Base-by-base conservation (phyloP, 257 asterid genomes). In the Petrea volubilis region DNA sequence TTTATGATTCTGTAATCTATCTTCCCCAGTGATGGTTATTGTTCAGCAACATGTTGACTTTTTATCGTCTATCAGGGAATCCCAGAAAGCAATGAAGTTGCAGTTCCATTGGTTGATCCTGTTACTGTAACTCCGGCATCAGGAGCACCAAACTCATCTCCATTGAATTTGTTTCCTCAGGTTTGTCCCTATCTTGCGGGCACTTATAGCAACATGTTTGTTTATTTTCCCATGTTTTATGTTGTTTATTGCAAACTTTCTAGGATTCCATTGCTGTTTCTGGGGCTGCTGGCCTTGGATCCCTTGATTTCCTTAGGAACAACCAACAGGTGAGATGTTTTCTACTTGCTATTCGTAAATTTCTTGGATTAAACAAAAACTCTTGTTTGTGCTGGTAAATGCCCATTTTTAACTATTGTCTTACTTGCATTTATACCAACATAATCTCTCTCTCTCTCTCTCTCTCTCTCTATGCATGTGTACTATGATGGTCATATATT, bases 101-200 rank as follows among this genome's bases (percentile, higher is more conserved):
- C 82, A 24, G 84, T 78, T 66, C 89, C 93, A 14, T 64, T 83
- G 51, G 76, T 69, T 46, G 70, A 72, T 77, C 65, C 86, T 43
- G 76, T 69, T 74, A 72, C 88, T 82, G 91, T 77, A 66, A 68
- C 82, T 51, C 82, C 86, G 57, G 80, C 81, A 71, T 81, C 90
- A 44, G 91, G 89, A 72, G 92, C 79, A 69, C 96, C 96, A 20
- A 92, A 92, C 76, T 83, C 98, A 31, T 83, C 96, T 61, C 98
- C 98, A 1, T 81, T 92, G 80, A 88, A 92, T 79, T 77, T 92
- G 78, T 92, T 92, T 80, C 98, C 98, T 67, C 92, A 92, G 92
- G 96, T 90, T 71, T n/a, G n/a, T 58, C 74, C n/a, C n/a, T n/a
- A 67, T 52, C 58, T 68, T 61, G 46, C 14, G 2, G 23, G 21